These are phyloP conservation scores for Penicillium bialowiezense DNA, from an alignment of 495 filamentous ascomycete species.

Conservation along the genomic window DNA sequence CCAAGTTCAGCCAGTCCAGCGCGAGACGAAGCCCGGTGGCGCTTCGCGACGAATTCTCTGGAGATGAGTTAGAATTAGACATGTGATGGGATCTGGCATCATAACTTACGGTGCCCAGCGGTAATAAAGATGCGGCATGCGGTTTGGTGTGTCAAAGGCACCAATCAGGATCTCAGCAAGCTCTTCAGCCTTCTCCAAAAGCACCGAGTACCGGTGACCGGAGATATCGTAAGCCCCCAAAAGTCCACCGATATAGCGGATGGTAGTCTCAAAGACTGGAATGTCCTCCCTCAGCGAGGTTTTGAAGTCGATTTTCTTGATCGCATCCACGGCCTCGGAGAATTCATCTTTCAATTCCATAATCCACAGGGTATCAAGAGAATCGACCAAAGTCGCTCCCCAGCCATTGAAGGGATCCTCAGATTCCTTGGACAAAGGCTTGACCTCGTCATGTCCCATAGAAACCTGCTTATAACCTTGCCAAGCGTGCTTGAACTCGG, in stretches of 20 bases:
- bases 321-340: slow-evolving; percentile 72
- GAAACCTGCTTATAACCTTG: slow-evolving; percentile 68
- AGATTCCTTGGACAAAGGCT: slow-evolving; percentile 58
- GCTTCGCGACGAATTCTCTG: slow-evolving; percentile 56
- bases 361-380: slow-evolving; percentile 94
- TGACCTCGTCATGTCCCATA: slow-evolving; percentile 77
- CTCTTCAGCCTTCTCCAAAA: slow-evolving; percentile 85
- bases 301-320: slow-evolving; percentile 86
- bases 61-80: too few relatives aligned
- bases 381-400: slow-evolving; percentile 91
- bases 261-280: slow-evolving; percentile 82
- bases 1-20: slow-evolving; percentile 82
- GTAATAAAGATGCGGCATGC: slow-evolving; percentile 89
- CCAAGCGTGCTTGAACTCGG: slow-evolving; percentile 74
- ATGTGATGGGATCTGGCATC: not conserved
- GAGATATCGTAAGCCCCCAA: slow-evolving; percentile 80
- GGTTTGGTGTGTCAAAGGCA: slow-evolving; percentile 93
- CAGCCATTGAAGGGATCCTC: slow-evolving; percentile 86
- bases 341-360: slow-evolving; percentile 92
- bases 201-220: slow-evolving; percentile 60
- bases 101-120: slow-evolving; percentile 69
- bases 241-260: slow-evolving; percentile 81
- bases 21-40: slow-evolving; percentile 60
- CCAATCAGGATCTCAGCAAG: slow-evolving; percentile 86
- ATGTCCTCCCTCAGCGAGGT: slow-evolving; percentile 63